Percentiles rank a stretch among this genome's conserved stretches.
Evolutionary conservation across 768 basidiomycete genomes (phyloP).

Genomic region (Tubosaeta sp.): DNA sequence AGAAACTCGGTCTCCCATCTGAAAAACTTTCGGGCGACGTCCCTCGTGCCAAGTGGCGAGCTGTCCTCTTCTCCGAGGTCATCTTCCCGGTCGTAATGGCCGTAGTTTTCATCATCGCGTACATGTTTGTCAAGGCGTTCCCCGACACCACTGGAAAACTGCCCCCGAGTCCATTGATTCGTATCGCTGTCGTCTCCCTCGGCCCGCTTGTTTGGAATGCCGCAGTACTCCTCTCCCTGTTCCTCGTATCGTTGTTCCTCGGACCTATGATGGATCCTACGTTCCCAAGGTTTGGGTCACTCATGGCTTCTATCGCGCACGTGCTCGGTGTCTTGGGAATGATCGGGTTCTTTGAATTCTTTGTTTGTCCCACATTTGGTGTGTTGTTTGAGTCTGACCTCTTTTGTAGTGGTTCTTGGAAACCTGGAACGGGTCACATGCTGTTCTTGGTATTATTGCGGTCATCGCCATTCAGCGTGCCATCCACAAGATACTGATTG

Average conservation of each 20-base stretch:
- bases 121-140: slow-evolving; percentile 92
- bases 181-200: slow-evolving; percentile 87
- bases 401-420: slow-evolving; percentile 83
- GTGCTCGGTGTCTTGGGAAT: slow-evolving; percentile 76
- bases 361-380: slow-evolving; percentile 48
- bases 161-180: slow-evolving; percentile 81
- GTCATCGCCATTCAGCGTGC: slow-evolving; percentile 91
- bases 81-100: slow-evolving; percentile 86
- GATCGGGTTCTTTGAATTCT: slow-evolving; percentile 93
- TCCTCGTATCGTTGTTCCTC: slow-evolving; percentile 87
- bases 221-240: slow-evolving; percentile 77
- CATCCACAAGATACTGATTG: slow-evolving; percentile 89
- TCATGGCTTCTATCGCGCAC: slow-evolving; percentile 91
- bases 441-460: slow-evolving; percentile 88
- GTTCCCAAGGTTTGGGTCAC: slow-evolving; percentile 86
- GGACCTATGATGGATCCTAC: slow-evolving; percentile 84
- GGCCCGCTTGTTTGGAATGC: slow-evolving; percentile 97
- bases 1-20: slow-evolving; percentile 92
- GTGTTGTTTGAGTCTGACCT: slow-evolving; percentile 10
- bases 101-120: slow-evolving; percentile 78
- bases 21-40: slow-evolving; percentile 96
- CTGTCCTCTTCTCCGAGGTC: slow-evolving; percentile 84
- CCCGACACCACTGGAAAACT: slow-evolving; percentile 54
- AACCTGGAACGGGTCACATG: slow-evolving; percentile 86
- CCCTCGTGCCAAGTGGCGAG: slow-evolving; percentile 89